Percentiles rank a stretch among this genome's conserved stretches.
Conservation (phyloP, 1,284 basidiomycete species). For the Marasmius sp. region DNA sequence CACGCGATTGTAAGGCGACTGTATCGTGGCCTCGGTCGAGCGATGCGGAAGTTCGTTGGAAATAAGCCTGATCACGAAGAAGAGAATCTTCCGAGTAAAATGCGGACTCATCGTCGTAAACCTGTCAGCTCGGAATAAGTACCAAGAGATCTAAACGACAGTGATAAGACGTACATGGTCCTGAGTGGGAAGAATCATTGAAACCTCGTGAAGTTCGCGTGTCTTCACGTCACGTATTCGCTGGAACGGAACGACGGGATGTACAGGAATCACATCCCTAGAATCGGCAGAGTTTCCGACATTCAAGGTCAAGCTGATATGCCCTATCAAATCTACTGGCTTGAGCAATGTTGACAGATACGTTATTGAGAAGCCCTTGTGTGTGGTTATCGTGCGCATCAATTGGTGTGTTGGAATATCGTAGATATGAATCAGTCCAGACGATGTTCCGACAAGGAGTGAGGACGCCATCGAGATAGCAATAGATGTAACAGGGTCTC, state of each 20-base stretch:
- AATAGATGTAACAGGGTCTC: slow-evolving; percentile 68
- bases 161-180: slow-evolving; percentile 32
- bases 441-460: slow-evolving; percentile 72
- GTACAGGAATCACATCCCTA: slow-evolving; percentile 63
- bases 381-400: slow-evolving; percentile 74
- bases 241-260: slow-evolving; percentile 67
- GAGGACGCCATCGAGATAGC: slow-evolving; percentile 75
- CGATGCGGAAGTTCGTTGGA: slow-evolving; percentile 44
- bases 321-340: slow-evolving; percentile 81
- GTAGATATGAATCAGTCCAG: slow-evolving; percentile 80
- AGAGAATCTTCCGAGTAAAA: slow-evolving; percentile 53
- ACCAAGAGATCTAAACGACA: background rate
- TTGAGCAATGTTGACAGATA: slow-evolving; percentile 75
- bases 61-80: slow-evolving; percentile 59
- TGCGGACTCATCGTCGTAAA: slow-evolving; percentile 27
- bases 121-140: slow-evolving; percentile 17
- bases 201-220: slow-evolving; percentile 67
- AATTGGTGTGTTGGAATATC: slow-evolving; percentile 90
- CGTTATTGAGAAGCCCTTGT: slow-evolving; percentile 74
- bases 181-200: slow-evolving; percentile 54
- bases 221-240: slow-evolving; percentile 65
- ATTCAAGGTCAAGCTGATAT: slow-evolving; percentile 57
- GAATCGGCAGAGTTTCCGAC: slow-evolving; percentile 42
- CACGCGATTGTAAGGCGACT: slow-evolving; percentile 47
- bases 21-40: slow-evolving; percentile 31